Conservation (phyloP, 2,329 filamentous ascomycete species). For the Fusarium anguioides region DNA sequence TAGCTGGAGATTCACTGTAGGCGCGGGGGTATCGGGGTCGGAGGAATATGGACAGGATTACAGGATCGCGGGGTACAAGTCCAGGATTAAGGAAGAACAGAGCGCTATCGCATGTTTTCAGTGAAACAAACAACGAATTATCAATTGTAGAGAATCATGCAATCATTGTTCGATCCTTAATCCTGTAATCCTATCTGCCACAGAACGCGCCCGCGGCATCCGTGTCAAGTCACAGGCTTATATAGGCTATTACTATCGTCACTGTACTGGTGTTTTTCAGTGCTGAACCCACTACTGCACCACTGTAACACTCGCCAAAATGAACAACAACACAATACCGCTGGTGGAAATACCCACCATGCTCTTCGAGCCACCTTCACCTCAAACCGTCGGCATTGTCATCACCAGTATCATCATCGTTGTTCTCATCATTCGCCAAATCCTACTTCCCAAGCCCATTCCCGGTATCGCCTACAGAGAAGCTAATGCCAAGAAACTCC, state of each 20-base stretch:
- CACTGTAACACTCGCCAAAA: too few relatives aligned
- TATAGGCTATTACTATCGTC: too few relatives aligned
- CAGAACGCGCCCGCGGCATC: too few relatives aligned
- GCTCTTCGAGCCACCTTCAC: not conserved
- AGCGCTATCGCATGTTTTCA: not conserved
- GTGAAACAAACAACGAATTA: too few relatives aligned
- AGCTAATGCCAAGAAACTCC: not conserved
- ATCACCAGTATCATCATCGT: not conserved
- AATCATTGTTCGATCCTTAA: too few relatives aligned
- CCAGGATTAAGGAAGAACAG: not conserved
- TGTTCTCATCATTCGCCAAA: not conserved
- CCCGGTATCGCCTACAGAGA: not conserved
- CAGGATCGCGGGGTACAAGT: not conserved
- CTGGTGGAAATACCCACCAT: not conserved
- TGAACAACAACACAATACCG: not conserved
- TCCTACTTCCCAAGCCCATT: not conserved
- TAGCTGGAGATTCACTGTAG: not conserved
- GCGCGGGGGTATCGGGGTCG: not conserved
- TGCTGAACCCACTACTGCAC: too few relatives aligned
- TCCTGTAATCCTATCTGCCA: too few relatives aligned
- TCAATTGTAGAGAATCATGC: too few relatives aligned
- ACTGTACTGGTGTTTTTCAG: too few relatives aligned
- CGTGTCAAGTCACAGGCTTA: too few relatives aligned
- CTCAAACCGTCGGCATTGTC: not conserved
- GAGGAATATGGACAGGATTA: slow-evolving; percentile 5